Conservation (phyloP, 2,329 filamentous ascomycete genomes). For the Fusarium sp. region DNA sequence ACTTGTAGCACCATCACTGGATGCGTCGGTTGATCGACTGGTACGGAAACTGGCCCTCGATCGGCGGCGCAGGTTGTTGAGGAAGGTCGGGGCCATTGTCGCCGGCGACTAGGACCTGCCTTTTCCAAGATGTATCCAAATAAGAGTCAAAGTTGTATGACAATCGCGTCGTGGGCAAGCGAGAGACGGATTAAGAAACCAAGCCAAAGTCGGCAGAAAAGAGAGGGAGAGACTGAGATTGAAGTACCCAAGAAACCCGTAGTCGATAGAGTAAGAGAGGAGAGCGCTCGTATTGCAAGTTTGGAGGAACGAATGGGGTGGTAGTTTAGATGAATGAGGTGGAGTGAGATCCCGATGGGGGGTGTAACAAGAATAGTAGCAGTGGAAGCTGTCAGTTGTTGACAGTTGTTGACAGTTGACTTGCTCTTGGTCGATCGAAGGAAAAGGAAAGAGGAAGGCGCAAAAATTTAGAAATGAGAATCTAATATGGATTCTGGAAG, state of each 20-base stretch:
- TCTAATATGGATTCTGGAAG: conserved; percentile 2
- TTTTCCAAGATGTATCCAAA: conserved; percentile 15
- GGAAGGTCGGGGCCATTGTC: conserved; percentile 72
- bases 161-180: conserved; percentile 11
- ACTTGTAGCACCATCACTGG: conserved; percentile 68
- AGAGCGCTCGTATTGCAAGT: conserved; percentile 36
- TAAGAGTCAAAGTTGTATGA: conserved; percentile 14
- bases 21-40: conserved; percentile 70
- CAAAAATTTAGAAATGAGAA: not conserved
- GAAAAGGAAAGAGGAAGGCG: conserved; percentile 4
- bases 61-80: conserved; percentile 78
- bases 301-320: conserved; percentile 30
- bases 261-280: conserved; percentile 18
- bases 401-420: conserved; percentile 3
- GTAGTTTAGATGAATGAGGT: conserved; percentile 29
- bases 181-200: conserved; percentile 15
- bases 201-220: not conserved
- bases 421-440: conserved; percentile 7
- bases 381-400: conserved; percentile 14
- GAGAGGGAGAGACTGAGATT: conserved; percentile 23
- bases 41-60: conserved; percentile 80
- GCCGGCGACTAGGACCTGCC: conserved; percentile 37
- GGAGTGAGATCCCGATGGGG: conserved; percentile 35
- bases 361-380: conserved; percentile 28
- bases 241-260: conserved; percentile 21